Evolutionary conservation across 164 flowering plant species (phyloP), one percentile per base, ranked within the genome.

Genomic region (Vitis labrusca): DNA sequence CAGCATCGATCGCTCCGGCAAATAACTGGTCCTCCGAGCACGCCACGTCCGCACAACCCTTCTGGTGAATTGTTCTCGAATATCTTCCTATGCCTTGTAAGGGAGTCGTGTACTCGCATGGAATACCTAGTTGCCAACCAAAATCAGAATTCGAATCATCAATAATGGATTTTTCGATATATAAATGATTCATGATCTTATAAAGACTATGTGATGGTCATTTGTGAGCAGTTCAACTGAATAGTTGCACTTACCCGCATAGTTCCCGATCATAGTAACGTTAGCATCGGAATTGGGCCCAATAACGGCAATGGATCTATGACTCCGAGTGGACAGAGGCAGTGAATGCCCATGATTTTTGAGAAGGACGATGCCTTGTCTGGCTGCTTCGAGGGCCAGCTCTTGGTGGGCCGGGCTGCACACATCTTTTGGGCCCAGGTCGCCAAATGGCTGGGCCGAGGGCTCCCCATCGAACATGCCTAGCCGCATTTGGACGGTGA

Each of bases 401-500:
- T 87, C 80, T 52, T 89, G 85, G 74, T 90, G 82, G 10, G 84
- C 82, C 15, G 83, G 82, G 54, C 78, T 77, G 82, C 97, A 93
- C 10, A 95, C 94, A 56, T 88, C 85, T 13, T 29, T 66, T 7
- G 88, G 83, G 9, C 98, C 97, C 0, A 93, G 81, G 19, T 84
- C 77, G 1, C 89, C 94, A 50, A 77, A 91, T 0, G 83, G 88
- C 49, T 90, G 93, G 0, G 67, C 49, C 6, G 88, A 76, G 9
- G 89, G 87, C 70, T 84, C 89, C 0, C 96, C 94, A 50, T 95
- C 99, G 60, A 89, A 91, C 94, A 95, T 89, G 2, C 99, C 99
- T 0, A 95, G 83, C 73, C 99, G 85, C 96, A 95, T 93, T 67
- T 93, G 99, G 19, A 95, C 96, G 0, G 83, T 71, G 9, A 93